Evolutionary conservation across 352 stramenopile genomes (phyloP).

Genomic region (Phytophthora palmivora): DNA sequence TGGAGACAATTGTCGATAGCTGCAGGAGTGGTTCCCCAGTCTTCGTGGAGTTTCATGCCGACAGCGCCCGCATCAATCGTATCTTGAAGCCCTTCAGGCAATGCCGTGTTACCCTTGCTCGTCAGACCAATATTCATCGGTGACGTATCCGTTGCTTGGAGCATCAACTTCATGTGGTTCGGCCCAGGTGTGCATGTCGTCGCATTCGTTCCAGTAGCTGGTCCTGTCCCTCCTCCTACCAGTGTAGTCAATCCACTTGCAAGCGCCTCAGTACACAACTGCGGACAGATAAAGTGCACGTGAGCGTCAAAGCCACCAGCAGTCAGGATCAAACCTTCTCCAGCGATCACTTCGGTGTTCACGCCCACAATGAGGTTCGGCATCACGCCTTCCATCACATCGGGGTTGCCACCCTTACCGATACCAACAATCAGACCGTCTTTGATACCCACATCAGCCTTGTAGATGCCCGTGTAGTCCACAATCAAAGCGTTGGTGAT

Average conservation of each 20-base stretch:
- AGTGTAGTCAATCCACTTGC: conserved; percentile 93
- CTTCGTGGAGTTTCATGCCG: conserved; percentile 98
- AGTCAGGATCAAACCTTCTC: conserved; percentile 96
- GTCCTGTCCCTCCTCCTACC: conserved; percentile 92
- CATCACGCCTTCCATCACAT: conserved; percentile 95
- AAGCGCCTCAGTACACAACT: conserved; percentile 94
- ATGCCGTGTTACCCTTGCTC: conserved; percentile 95
- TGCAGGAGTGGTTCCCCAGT: conserved; percentile 97
- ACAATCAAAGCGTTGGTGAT: conserved; percentile 98
- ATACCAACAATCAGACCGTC: conserved; percentile 94
- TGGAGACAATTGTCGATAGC: conserved; percentile 94
- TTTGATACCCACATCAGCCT: conserved; percentile 97
- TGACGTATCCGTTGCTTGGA: conserved; percentile 92
- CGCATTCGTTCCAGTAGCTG: conserved; percentile 93
- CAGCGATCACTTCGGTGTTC: conserved; percentile 96
- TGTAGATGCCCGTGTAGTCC: conserved; percentile 95
- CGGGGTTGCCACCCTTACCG: conserved; percentile 97
- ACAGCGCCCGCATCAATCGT: conserved; percentile 92
- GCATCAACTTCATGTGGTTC: conserved; percentile 96
- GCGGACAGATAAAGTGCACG: conserved; percentile 98
- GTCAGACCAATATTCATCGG: conserved; percentile 98
- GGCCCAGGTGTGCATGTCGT: conserved; percentile 97
- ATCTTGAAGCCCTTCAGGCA: conserved; percentile 88
- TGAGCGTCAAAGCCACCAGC: conserved; percentile 96
- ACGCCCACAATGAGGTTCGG: conserved; percentile 90